Evolutionary conservation across 768 basidiomycete species (phyloP).

Genomic region (Clathrus columnatus): DNA sequence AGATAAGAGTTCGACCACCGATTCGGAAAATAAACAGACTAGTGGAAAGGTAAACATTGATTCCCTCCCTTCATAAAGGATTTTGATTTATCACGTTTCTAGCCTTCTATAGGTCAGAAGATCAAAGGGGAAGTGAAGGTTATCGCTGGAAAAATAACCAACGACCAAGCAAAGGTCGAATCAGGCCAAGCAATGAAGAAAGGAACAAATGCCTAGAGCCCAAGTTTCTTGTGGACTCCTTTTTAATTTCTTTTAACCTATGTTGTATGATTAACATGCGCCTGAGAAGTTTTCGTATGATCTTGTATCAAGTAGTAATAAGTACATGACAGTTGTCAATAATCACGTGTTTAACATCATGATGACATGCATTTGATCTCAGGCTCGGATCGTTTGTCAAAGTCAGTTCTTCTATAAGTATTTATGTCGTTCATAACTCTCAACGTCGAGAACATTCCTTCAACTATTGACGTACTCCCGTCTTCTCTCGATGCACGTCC

Average conservation of each 20-base stretch:
- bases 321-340: too few relatives aligned
- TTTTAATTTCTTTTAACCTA: too few relatives aligned
- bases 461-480: not conserved
- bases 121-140: not conserved
- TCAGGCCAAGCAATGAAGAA: not conserved
- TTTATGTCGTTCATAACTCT: not conserved
- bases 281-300: too few relatives aligned
- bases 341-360: too few relatives aligned
- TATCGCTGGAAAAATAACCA: not conserved
- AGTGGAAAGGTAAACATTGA: not conserved
- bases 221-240: too few relatives aligned
- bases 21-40: not conserved
- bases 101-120: not conserved
- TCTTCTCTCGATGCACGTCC: conserved; percentile 12
- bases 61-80: not conserved
- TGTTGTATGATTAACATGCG: too few relatives aligned
- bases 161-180: not conserved
- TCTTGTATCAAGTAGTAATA: too few relatives aligned
- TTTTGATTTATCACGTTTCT: not conserved
- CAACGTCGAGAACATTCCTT: not conserved
- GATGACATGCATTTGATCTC: too few relatives aligned
- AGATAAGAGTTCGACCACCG: not conserved
- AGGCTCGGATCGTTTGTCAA: too few relatives aligned
- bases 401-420: not conserved
- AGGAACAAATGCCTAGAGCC: not conserved